Evolutionary conservation across 176 grass and related monocot species (phyloP).

Genomic region (Thalia dealbata): DNA sequence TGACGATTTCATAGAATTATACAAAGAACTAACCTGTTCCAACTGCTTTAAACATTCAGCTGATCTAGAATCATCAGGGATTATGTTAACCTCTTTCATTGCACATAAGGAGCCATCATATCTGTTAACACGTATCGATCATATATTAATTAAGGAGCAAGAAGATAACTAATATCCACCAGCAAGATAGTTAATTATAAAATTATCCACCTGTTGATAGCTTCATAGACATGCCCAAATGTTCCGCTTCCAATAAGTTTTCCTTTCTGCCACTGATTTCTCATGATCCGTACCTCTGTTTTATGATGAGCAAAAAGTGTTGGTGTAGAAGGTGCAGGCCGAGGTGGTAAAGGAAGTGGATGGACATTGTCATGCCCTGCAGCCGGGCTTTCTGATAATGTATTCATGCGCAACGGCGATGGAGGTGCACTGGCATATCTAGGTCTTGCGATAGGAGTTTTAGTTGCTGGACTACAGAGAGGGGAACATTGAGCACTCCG

Average conservation of each 20-base stretch:
- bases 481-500: conserved; percentile 43
- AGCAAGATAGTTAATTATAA: neutral
- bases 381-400: conserved; percentile 37
- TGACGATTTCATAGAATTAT: neutral
- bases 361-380: conserved; percentile 38
- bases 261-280: conserved; percentile 88
- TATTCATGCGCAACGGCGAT: conserved; percentile 51
- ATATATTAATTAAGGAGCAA: neutral
- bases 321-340: conserved; percentile 38
- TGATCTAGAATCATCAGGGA: conserved; percentile 90
- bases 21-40: conserved; percentile 52
- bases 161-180: neutral
- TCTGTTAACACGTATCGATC: conserved; percentile 29
- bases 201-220: conserved; percentile 52
- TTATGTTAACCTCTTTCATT: conserved; percentile 98
- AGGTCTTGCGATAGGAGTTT: conserved; percentile 34
- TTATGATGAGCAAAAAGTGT: conserved; percentile 33
- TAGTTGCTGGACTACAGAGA: conserved; percentile 39
- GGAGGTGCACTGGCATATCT: conserved; percentile 53
- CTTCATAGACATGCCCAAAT: conserved; percentile 91
- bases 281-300: conserved; percentile 37
- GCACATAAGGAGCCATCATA: conserved; percentile 92
- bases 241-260: conserved; percentile 88
- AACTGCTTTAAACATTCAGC: conserved; percentile 79
- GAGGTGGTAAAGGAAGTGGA: conserved; percentile 72